Evolutionary conservation across 495 filamentous ascomycete genomes (phyloP).

Genomic region (Penicillium canescens): DNA sequence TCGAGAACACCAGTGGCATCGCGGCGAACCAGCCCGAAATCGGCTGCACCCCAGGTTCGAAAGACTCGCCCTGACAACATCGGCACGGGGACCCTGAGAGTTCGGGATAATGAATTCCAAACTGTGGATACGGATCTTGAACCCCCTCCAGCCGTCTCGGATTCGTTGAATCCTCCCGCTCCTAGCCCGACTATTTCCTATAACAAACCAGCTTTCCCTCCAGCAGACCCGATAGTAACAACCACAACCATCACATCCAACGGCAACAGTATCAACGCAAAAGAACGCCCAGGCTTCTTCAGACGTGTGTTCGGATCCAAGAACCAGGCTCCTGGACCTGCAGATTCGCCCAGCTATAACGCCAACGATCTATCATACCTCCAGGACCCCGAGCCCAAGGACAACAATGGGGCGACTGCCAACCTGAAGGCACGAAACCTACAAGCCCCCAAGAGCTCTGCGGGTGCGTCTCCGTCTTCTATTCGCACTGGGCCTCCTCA

Average conservation of each 20-base stretch:
- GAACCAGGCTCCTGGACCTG: slow-evolving; percentile 24
- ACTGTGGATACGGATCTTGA: slow-evolving; percentile 33
- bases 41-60: slow-evolving; percentile 47
- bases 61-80: slow-evolving; percentile 41
- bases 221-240: slow-evolving; percentile 27
- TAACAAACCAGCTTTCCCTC: slow-evolving; percentile 45
- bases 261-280: slow-evolving; percentile 27
- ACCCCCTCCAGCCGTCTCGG: slow-evolving; percentile 28
- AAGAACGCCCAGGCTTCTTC: slow-evolving; percentile 87
- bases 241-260: slow-evolving; percentile 16
- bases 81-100: slow-evolving; percentile 36
- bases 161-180: slow-evolving; percentile 43
- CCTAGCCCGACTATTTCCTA: slow-evolving; percentile 56
- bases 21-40: slow-evolving; percentile 62
- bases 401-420: slow-evolving; percentile 17
- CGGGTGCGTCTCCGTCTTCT: slow-evolving; percentile 33
- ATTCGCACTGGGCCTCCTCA: slow-evolving; percentile 48
- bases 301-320: slow-evolving; percentile 77
- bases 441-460: slow-evolving; percentile 25
- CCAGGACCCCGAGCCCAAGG: slow-evolving; percentile 31
- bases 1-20: slow-evolving; percentile 44
- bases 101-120: slow-evolving; percentile 29
- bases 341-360: slow-evolving; percentile 20
- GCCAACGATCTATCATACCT: slow-evolving; percentile 21
- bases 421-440: slow-evolving; percentile 24